These are phyloP conservation scores for Rhizopogon salebrosus DNA, from an alignment of 768 basidiomycete species.

Conservation along the genomic window DNA sequence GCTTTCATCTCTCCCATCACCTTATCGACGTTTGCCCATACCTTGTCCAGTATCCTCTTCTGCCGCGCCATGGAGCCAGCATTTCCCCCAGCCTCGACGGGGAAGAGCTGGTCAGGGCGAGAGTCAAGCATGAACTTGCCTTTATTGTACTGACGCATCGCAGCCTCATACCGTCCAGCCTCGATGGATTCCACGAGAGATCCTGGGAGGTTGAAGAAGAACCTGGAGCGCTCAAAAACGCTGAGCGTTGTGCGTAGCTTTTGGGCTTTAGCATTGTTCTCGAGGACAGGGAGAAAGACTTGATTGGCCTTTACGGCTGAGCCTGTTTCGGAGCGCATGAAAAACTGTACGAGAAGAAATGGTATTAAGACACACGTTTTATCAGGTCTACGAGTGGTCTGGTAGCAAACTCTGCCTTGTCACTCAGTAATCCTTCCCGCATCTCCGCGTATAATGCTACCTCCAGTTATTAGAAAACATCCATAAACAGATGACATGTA, in stretches of 20 bases:
- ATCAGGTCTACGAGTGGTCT: conserved; percentile 77
- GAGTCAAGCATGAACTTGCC: conserved; percentile 88
- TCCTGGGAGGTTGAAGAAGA: conserved; percentile 97
- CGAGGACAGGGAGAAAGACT: conserved; percentile 92
- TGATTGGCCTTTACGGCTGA: conserved; percentile 92
- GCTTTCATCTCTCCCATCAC: conserved; percentile 90
- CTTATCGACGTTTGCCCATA: conserved; percentile 92
- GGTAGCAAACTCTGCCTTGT: conserved; percentile 76
- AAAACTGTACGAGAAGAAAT: neutral
- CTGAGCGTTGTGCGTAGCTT: conserved; percentile 89
- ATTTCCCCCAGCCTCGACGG: conserved; percentile 60
- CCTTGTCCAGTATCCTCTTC: conserved; percentile 90
- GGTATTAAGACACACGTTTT: conserved; percentile 54
- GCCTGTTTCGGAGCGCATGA: conserved; percentile 39
- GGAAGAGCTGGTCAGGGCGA: conserved; percentile 80
- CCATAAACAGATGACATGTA: neutral
- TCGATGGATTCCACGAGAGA: conserved; percentile 86
- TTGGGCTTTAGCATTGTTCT: conserved; percentile 92
- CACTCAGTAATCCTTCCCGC: conserved; percentile 80
- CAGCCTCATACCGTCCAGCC: conserved; percentile 88
- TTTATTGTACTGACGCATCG: conserved; percentile 94
- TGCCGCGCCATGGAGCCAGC: conserved; percentile 67
- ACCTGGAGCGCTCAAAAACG: conserved; percentile 94
- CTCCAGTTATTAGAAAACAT: neutral
- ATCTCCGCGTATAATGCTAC: conserved; percentile 88